Percentiles rank a stretch among this genome's conserved stretches.
These are phyloP conservation scores for Diaporthe eres DNA, from an alignment of 2,329 filamentous ascomycete species.

Conservation along the genomic window DNA sequence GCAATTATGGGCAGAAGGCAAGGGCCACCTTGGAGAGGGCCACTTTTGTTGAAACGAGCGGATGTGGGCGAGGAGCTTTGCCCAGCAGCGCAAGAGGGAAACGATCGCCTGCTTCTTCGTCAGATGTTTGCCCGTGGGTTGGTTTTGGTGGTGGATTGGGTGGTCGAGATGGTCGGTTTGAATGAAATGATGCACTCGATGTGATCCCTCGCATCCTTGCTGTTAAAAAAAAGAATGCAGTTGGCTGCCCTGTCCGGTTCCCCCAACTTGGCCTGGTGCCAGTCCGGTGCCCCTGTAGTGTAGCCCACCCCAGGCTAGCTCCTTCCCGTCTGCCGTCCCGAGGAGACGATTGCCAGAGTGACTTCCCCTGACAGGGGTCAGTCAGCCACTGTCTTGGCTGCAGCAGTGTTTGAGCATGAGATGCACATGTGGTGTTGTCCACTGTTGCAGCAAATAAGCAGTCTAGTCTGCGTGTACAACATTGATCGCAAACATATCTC, in stretches of 20 bases:
- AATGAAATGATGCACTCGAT: not conserved
- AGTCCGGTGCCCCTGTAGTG: too few relatives aligned
- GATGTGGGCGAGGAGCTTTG: slow-evolving; percentile 2
- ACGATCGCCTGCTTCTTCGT: not conserved
- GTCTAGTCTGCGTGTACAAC: not conserved
- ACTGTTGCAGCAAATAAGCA: not conserved
- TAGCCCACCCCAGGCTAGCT: not conserved
- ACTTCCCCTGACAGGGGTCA: slow-evolving; percentile 9
- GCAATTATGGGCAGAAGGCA: not conserved
- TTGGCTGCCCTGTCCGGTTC: not conserved
- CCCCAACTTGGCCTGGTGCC: not conserved
- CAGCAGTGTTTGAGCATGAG: not conserved
- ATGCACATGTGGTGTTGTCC: not conserved
- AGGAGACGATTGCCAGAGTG: not conserved
- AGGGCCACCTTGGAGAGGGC: not conserved
- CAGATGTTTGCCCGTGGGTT: not conserved
- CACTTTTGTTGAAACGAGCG: slow-evolving; percentile 33
- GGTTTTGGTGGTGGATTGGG: not conserved
- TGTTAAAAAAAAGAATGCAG: not conserved
- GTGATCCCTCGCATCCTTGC: not conserved
- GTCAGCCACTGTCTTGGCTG: slow-evolving; percentile 2
- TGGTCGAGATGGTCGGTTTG: not conserved
- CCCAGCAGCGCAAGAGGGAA: slow-evolving; percentile 12
- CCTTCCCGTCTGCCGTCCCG: slow-evolving; percentile 14
- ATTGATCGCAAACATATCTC: not conserved